phyloP scores from a whole-genome alignment of 805 yeast species.

The Candida lessepsii region DNA sequence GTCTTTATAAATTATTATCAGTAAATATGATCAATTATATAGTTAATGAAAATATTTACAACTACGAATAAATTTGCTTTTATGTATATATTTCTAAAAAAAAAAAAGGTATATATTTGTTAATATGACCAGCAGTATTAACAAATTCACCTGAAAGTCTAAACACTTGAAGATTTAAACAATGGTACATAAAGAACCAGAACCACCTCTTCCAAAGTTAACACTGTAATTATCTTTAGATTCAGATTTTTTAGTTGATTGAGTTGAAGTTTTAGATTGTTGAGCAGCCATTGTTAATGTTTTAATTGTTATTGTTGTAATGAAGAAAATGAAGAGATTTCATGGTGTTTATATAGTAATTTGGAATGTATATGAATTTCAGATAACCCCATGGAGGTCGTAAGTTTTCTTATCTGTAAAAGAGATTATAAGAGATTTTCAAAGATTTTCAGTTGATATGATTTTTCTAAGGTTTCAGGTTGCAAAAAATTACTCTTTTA shows the following conservation, averaged over 20 bases:
- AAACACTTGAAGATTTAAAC: neutral
- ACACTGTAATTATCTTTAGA: constrained; percentile 2
- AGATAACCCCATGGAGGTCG: too few species aligned
- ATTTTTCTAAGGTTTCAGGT: too few species aligned
- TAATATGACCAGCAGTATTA: neutral
- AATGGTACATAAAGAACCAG: constrained; percentile 3
- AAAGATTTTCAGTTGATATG: too few species aligned
- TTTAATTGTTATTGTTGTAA: constrained; percentile 3
- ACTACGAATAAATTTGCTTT: too few species aligned
- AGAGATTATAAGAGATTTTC: too few species aligned
- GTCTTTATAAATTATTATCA: too few species aligned
- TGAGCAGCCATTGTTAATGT: constrained; percentile 7
- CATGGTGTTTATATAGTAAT: constrained; percentile 2
- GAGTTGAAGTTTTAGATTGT: constrained; percentile 5
- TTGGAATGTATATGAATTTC: neutral
- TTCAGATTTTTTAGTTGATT: constrained; percentile 3
- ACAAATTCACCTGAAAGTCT: constrained; percentile 5
- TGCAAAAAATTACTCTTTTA: constrained; percentile 4
- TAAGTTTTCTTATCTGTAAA: too few species aligned
- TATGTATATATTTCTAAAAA: neutral
- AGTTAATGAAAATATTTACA: too few species aligned
- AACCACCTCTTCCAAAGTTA: constrained; percentile 1
- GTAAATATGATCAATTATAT: too few species aligned
- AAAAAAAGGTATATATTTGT: constrained; percentile 6
- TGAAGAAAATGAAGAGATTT: neutral